phyloP scores from a whole-genome alignment of 179 eudicot genomes.

The Silene vulgaris region DNA sequence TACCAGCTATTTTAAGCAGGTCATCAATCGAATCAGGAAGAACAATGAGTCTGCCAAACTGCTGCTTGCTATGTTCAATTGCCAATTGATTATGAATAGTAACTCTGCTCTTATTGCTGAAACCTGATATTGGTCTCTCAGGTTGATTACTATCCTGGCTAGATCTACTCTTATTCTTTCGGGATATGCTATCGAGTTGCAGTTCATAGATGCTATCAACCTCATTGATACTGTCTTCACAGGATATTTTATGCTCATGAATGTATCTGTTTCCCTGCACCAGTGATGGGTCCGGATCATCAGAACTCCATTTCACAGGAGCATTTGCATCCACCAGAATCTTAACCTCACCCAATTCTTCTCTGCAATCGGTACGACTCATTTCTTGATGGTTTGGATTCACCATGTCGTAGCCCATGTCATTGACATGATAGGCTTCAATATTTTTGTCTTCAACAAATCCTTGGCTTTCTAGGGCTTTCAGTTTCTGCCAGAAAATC shows the following conservation, averaged over 20 bases:
- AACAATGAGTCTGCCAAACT: conserved; percentile 53
- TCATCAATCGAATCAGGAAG: conserved; percentile 79
- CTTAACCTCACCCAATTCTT: conserved; percentile 39
- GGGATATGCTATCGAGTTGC: conserved; percentile 10
- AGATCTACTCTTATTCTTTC: conserved; percentile 16
- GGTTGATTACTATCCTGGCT: conserved; percentile 21
- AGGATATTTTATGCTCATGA: conserved; percentile 23
- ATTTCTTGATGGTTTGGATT: conserved; percentile 30
- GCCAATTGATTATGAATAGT: conserved; percentile 55
- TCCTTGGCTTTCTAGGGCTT: conserved; percentile 43
- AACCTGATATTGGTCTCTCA: conserved; percentile 19
- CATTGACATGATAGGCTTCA: conserved; percentile 23
- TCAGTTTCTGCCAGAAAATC: conserved; percentile 47
- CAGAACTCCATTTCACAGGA: conserved; percentile 2
- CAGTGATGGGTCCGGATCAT: conserved; percentile 27
- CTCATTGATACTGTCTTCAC: conserved; percentile 33
- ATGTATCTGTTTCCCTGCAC: conserved; percentile 32
- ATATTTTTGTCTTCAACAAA: conserved; percentile 24
- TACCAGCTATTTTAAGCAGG: conserved; percentile 66
- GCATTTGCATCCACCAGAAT: conserved; percentile 39
- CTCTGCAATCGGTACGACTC: conserved; percentile 14
- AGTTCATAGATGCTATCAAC: conserved; percentile 23
- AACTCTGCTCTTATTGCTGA: conserved; percentile 48
- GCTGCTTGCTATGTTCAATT: conserved; percentile 26
- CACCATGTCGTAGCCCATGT: conserved; percentile 15